Conservation (phyloP, 805 yeast species). For the Kodamaea hsintzibuensis region DNA sequence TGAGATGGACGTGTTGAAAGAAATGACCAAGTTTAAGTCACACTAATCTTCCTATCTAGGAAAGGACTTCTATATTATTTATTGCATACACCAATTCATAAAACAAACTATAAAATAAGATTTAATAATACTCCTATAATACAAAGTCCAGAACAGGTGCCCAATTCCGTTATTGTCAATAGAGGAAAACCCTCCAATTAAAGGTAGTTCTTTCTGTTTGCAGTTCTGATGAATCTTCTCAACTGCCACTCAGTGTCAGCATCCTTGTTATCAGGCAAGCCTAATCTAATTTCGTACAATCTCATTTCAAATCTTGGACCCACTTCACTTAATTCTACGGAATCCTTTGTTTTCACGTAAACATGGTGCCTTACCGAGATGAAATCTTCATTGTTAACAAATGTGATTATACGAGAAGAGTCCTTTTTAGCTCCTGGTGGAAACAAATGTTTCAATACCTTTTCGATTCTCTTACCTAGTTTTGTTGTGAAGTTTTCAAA, state of each 20-base stretch:
- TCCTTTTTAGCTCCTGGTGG: constrained; percentile 97
- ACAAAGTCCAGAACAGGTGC: constrained; percentile 5
- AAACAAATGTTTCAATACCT: constrained; percentile 81
- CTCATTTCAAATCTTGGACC: constrained; percentile 99
- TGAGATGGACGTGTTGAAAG: constrained; percentile 6
- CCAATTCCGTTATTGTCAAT: too few relatives aligned
- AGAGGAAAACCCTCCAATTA: too few relatives aligned
- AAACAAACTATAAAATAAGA: neutral
- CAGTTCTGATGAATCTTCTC: constrained; percentile 91
- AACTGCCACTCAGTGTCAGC: constrained; percentile 98
- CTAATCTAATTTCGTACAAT: constrained; percentile 81
- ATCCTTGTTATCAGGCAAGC: constrained; percentile 91
- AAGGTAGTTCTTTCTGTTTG: constrained; percentile 89
- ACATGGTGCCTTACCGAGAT: constrained; percentile 95
- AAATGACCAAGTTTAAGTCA: neutral
- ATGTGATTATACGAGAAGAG: constrained; percentile 87
- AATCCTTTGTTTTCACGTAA: constrained; percentile 83
- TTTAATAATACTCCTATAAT: neutral
- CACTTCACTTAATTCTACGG: constrained; percentile 90
- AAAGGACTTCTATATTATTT: neutral
- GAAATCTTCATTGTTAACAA: constrained; percentile 86
- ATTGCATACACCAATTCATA: neutral
- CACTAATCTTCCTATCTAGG: neutral
- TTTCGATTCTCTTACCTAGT: constrained; percentile 79
- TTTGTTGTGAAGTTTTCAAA: constrained; percentile 85